phyloP scores from a whole-genome alignment of 768 basidiomycete genomes.

The Auriculariales sp. region DNA sequence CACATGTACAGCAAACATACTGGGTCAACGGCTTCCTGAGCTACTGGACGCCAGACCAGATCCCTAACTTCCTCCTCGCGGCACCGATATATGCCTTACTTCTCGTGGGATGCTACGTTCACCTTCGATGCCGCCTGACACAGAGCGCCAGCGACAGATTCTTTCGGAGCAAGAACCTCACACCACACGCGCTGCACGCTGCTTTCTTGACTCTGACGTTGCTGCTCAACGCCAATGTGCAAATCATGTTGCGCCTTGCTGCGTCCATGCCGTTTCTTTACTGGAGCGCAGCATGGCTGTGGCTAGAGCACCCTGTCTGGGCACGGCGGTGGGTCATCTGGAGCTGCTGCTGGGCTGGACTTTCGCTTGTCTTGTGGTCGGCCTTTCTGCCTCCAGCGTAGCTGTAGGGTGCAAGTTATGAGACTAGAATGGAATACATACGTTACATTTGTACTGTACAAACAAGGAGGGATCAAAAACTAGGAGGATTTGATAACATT shows the following conservation, averaged over 20 bases:
- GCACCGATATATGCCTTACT: constrained; percentile 31
- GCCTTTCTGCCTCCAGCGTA: constrained; percentile 87
- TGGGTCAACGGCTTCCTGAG: constrained; percentile 78
- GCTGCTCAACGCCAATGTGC: constrained; percentile 70
- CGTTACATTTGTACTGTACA: neutral
- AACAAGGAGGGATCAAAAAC: neutral
- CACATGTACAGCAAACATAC: constrained; percentile 67
- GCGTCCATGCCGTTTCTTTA: constrained; percentile 66
- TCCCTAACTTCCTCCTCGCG: constrained; percentile 80
- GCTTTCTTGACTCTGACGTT: constrained; percentile 44
- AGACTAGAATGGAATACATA: neutral
- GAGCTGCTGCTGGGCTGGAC: constrained; percentile 61
- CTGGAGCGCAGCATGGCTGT: constrained; percentile 70
- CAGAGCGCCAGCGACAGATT: constrained; percentile 4
- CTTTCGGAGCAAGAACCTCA: constrained; percentile 28
- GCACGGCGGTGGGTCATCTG: constrained; percentile 51
- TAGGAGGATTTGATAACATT: neutral
- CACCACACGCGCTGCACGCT: constrained; percentile 68
- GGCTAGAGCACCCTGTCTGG: constrained; percentile 27
- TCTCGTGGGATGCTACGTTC: constrained; percentile 1
- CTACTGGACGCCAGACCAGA: constrained; percentile 73
- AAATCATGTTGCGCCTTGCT: constrained; percentile 69
- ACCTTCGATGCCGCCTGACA: neutral
- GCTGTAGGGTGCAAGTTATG: neutral
- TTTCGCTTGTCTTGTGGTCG: constrained; percentile 64